phyloP scores from a whole-genome alignment of 2,329 filamentous ascomycete species.

The Venturia oleaginea region DNA sequence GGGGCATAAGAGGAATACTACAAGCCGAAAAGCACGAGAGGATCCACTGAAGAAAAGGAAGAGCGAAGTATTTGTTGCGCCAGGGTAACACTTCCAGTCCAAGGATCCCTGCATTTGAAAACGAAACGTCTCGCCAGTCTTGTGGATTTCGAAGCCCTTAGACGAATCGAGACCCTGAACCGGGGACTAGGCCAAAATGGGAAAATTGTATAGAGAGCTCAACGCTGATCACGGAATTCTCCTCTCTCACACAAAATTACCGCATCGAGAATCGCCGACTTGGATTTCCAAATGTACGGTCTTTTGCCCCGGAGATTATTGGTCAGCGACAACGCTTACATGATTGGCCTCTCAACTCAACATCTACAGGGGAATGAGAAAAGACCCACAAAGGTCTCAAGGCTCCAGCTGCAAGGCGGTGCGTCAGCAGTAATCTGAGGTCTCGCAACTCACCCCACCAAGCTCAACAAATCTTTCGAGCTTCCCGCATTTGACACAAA shows the following conservation, averaged over 20 bases:
- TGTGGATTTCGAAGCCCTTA: background rate
- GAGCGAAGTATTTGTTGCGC: background rate
- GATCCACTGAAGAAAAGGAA: background rate
- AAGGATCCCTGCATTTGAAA: background rate
- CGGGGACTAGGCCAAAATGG: background rate
- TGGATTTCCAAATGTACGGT: background rate
- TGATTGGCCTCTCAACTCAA: background rate
- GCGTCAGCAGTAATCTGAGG: background rate
- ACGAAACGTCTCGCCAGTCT: background rate
- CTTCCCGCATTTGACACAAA: background rate
- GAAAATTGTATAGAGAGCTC: background rate
- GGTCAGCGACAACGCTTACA: background rate
- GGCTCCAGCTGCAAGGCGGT: background rate
- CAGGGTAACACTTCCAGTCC: background rate
- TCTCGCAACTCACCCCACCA: background rate
- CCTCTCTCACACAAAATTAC: background rate
- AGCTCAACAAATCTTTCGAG: background rate
- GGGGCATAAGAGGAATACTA: conserved; percentile 9
- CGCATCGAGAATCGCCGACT: background rate
- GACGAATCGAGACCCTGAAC: background rate
- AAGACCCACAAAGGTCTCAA: background rate
- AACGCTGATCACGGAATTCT: background rate
- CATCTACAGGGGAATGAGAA: background rate
- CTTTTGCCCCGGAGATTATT: background rate
- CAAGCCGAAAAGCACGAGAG: background rate